A percentile compares a stretch with the other conserved stretches of the same genome.
Conservation (phyloP, 352 stramenopile genomes). For the Globisporangium radiosum region DNA sequence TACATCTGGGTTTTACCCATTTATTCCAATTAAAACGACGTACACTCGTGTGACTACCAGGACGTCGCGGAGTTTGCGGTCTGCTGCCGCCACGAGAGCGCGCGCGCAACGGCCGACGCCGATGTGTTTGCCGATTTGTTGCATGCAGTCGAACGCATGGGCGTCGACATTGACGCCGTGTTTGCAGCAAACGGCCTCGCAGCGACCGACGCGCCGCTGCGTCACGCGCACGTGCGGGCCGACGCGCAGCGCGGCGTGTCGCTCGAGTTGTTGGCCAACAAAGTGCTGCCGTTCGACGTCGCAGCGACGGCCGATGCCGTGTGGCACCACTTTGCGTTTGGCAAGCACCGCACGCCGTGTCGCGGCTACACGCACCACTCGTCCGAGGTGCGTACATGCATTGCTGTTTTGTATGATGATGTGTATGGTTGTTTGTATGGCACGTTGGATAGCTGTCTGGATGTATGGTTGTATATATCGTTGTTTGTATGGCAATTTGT, state of each 20-base stretch:
- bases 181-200: conserved; percentile 17
- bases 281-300: conserved; percentile 37
- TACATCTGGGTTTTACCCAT: neutral
- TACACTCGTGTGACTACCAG: neutral
- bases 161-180: conserved; percentile 19
- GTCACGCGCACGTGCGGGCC: conserved; percentile 6
- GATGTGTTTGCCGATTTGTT: too few relatives aligned
- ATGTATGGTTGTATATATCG: too few relatives aligned
- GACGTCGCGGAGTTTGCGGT: neutral
- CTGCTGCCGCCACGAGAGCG: too few relatives aligned
- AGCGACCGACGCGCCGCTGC: conserved; percentile 4
- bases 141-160: too few relatives aligned
- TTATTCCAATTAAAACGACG: too few relatives aligned
- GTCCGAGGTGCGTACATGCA: conserved; percentile 5
- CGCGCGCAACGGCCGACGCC: too few relatives aligned
- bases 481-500: too few relatives aligned
- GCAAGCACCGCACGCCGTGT: conserved; percentile 29
- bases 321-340: conserved; percentile 33
- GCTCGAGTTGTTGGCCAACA: conserved; percentile 33
- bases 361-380: conserved; percentile 20
- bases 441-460: too few relatives aligned
- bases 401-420: neutral
- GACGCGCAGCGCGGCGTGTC: conserved; percentile 12
- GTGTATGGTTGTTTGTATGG: neutral
- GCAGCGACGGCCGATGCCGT: conserved; percentile 24